A percentile compares a stretch with the other conserved stretches of the same genome.
Conservation (phyloP, 257 asterid species). For the Solanum paucissectum region DNA sequence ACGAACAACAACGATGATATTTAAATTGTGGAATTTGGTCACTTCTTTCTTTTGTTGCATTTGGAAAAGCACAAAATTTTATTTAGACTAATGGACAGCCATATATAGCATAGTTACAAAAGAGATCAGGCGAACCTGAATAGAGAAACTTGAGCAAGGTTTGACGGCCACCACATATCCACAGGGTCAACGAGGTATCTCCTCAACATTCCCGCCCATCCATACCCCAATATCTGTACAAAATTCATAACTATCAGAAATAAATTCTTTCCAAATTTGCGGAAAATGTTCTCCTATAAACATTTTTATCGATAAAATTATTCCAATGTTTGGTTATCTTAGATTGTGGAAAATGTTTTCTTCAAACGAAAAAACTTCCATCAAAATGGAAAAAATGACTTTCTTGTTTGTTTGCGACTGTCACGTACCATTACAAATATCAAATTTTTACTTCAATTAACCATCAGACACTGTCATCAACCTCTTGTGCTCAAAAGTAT, state of each 20-base stretch:
- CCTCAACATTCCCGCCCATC: constrained; percentile 99
- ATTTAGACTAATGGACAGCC: not conserved
- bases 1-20: not conserved
- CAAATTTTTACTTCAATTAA: not conserved
- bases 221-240: constrained; percentile 83
- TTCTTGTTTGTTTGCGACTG: not conserved
- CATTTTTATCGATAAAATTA: not conserved
- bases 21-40: not conserved
- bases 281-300: not conserved
- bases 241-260: not conserved
- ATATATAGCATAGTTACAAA: not conserved
- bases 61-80: not conserved
- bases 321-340: not conserved
- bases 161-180: constrained; percentile 99
- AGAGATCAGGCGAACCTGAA: constrained; percentile 38
- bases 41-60: not conserved
- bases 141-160: constrained; percentile 93
- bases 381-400: not conserved
- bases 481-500: not conserved
- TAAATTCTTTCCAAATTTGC: not conserved
- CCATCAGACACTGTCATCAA: not conserved
- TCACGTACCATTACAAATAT: not conserved
- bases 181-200: constrained; percentile 88
- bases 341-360: not conserved
- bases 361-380: not conserved